Evolutionary conservation across 495 filamentous ascomycete species (phyloP).

Genomic region (Hypoxylon perforatum): DNA sequence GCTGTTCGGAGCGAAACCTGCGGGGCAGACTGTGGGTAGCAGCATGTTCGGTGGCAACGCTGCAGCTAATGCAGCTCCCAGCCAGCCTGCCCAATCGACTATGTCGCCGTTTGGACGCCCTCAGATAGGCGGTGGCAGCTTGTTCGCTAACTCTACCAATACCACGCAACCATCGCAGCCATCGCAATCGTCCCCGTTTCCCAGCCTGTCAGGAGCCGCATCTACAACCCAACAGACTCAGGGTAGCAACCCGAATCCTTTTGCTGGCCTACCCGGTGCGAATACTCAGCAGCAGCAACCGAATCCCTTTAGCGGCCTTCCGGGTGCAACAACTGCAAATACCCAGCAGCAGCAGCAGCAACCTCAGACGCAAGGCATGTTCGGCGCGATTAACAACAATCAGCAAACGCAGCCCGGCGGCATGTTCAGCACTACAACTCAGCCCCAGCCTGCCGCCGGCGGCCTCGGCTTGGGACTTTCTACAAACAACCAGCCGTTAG

Average conservation of each 20-base stretch:
- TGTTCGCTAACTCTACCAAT: constrained; percentile 8
- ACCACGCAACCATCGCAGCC: constrained; percentile 3
- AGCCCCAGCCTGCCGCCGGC: constrained; percentile 24
- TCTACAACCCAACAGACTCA: constrained; percentile 27
- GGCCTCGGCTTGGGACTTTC: constrained; percentile 22
- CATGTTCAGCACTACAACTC: constrained; percentile 33
- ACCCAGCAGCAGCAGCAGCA: constrained; percentile 26
- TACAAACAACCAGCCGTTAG: constrained; percentile 25
- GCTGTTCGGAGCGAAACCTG: constrained; percentile 34
- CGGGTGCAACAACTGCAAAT: constrained; percentile 4
- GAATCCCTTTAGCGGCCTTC: constrained; percentile 13
- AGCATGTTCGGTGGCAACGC: constrained; percentile 24
- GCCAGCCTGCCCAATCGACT: constrained; percentile 8
- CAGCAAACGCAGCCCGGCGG: constrained; percentile 33
- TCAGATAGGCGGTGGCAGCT: background rate
- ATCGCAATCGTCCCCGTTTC: background rate
- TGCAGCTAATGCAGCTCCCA: constrained; percentile 17
- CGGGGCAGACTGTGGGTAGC: constrained; percentile 12
- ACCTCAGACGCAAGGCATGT: constrained; percentile 14
- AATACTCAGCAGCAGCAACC: constrained; percentile 1
- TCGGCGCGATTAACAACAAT: constrained; percentile 16
- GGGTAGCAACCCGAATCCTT: background rate
- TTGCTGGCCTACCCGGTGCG: background rate
- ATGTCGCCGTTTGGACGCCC: constrained; percentile 18
- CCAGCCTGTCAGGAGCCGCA: constrained; percentile 16